Conservation (phyloP, 228 moss, liverwort and hornwort species). For the Sphagnum magellanicum region DNA sequence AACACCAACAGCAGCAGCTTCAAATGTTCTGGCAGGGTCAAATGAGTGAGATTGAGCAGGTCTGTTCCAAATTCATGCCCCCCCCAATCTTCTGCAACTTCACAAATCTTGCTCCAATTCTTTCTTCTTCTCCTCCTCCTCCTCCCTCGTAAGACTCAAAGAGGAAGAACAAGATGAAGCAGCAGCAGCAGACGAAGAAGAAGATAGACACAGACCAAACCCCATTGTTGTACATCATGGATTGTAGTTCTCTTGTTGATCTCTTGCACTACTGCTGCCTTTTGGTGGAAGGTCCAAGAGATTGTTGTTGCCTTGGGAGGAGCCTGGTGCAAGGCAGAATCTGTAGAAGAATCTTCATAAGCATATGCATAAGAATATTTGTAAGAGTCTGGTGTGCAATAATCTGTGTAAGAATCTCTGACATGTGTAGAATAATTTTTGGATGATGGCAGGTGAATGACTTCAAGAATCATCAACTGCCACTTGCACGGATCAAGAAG, state of each 20-base stretch:
- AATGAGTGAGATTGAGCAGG: slow-evolving; percentile 65
- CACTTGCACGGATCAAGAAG: slow-evolving; percentile 94
- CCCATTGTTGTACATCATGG: too few relatives aligned
- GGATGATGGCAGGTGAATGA: slow-evolving; percentile 41
- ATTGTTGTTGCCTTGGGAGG: neutral
- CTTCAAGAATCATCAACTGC: slow-evolving; percentile 97
- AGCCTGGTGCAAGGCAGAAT: neutral
- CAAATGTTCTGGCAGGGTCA: slow-evolving; percentile 65
- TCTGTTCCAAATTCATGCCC: slow-evolving; percentile 2
- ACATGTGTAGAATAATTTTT: too few relatives aligned
- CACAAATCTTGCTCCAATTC: neutral
- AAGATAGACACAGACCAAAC: neutral
- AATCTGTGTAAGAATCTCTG: too few relatives aligned
- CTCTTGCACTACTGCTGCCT: neutral
- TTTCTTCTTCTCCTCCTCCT: too few relatives aligned
- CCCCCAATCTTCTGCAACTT: neutral
- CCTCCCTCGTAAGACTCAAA: neutral
- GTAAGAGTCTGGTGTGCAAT: too few relatives aligned
- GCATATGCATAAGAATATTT: too few relatives aligned
- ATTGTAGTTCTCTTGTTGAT: too few relatives aligned
- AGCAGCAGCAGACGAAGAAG: too few relatives aligned
- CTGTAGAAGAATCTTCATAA: neutral
- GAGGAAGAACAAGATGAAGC: too few relatives aligned
- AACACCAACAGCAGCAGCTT: slow-evolving; percentile 62
- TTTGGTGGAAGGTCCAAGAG: neutral